Base-by-base conservation (phyloP, 192 early-diverging fungal genomes). In the Dissophora globulifera region DNA sequence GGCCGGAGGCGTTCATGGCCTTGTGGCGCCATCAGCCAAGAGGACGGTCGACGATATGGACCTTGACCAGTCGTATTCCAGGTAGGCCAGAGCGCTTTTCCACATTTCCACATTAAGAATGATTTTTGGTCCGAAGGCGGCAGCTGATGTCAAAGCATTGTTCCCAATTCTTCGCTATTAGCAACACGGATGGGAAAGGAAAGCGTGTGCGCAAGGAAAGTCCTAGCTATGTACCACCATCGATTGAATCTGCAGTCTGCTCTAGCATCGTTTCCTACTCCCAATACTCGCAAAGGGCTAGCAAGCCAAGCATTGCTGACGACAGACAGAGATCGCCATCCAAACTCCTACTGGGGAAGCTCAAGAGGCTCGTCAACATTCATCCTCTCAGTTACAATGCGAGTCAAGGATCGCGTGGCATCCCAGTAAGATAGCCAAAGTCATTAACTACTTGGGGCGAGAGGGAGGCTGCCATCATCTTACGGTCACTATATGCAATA, bases 361-460 rank as follows among this genome's bases (percentile, higher is more conserved):
- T 76, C 16, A 61, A 50, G 22, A 43, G 42, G 38, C 59, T 52
- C 33, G 58, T 45, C 11, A 51, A 40, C n/a, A 25, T 33, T n/a
- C 52, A 52, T 10, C 31, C 64, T 20, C 19, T 54, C 27, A 54
- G 41, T 16, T 49, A 49, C 10, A 40, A 62, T 22, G 54, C 64
- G 0, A 67, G 72, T 31, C 72, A 76, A 41, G 72, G 57, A 4
- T 60, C 72, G 4, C 40, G 63, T 0, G 72, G 72, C 2, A 64
- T 76, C 11, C 62, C 57, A 46, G 72, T 76, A 57, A 12, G 19
- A 17, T 12, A 3, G 45, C 13, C 16, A 26, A 38, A 35, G 22
- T 62, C 38, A 47, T 60, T 23, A 48, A 19, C 46, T 6, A 6
- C 27, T 11, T 12, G 9, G 38, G 13, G 7, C 38, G 38, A 40